Percentiles rank a stretch among this genome's conserved stretches.
These are phyloP conservation scores for Tuber aestivum DNA, from an alignment of 495 filamentous ascomycete genomes.

Conservation along the genomic window DNA sequence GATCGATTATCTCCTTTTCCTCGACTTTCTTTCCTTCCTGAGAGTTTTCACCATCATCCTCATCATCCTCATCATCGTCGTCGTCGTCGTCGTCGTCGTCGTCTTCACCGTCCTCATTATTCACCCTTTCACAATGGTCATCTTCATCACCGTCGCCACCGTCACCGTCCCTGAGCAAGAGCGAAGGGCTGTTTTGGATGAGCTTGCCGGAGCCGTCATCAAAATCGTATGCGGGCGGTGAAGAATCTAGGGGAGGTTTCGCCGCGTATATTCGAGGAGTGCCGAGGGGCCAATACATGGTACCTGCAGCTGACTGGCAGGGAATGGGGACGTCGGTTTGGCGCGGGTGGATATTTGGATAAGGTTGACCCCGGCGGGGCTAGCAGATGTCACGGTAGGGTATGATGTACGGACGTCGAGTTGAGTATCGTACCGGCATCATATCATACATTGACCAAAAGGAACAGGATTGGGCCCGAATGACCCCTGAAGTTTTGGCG, in stretches of 20 bases:
- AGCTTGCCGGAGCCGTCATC: slow-evolving; percentile 46
- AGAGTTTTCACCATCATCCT: slow-evolving; percentile 11
- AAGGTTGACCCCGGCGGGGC: neutral
- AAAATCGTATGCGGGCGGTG: slow-evolving; percentile 45
- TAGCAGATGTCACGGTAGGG: neutral
- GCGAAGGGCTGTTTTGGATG: slow-evolving; percentile 42
- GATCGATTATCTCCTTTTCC: slow-evolving; percentile 33
- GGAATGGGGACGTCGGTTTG: neutral
- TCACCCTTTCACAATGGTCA: slow-evolving; percentile 53
- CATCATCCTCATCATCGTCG: slow-evolving; percentile 5
- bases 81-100: slow-evolving; percentile 16
- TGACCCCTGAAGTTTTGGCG: neutral
- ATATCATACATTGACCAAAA: neutral
- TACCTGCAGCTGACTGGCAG: neutral
- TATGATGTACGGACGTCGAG: neutral
- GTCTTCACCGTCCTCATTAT: slow-evolving; percentile 15
- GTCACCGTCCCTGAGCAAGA: slow-evolving; percentile 44
- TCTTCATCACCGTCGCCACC: slow-evolving; percentile 53
- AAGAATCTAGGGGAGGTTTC: slow-evolving; percentile 51
- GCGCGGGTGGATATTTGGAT: neutral
- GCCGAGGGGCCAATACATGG: slow-evolving; percentile 97
- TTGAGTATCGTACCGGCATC: neutral
- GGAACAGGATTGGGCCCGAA: neutral
- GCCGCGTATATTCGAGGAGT: slow-evolving; percentile 83
- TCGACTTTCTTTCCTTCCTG: slow-evolving; percentile 36